A percentile compares a stretch with the other conserved stretches of the same genome.
Conservation (phyloP, 371 early-diverging fungal genomes). For the Dichotomocladium elegans region DNA sequence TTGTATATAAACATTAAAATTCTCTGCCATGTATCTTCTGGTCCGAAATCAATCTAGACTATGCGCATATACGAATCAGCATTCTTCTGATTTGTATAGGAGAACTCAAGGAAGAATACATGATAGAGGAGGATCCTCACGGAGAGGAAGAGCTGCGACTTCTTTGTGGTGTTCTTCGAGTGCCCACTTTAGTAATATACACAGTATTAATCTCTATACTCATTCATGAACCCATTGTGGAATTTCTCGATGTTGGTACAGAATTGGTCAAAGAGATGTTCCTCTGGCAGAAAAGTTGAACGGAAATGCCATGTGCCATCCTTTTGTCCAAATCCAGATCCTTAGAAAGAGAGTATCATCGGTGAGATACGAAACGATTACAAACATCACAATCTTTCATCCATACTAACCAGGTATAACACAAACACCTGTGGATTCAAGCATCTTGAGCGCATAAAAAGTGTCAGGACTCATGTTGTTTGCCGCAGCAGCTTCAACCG, state of each 20-base stretch:
- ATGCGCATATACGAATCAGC: too few species aligned
- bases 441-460: slow-evolving; percentile 83
- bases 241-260: slow-evolving; percentile 70
- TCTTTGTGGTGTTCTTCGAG: too few species aligned
- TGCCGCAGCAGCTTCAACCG: slow-evolving; percentile 65
- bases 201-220: background rate
- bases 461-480: slow-evolving; percentile 55
- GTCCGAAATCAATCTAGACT: too few species aligned
- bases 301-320: slow-evolving; percentile 94
- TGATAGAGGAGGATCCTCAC: too few species aligned
- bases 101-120: too few species aligned
- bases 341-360: slow-evolving; percentile 13
- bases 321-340: slow-evolving; percentile 88
- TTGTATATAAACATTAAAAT: too few species aligned
- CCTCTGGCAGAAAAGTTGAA: slow-evolving; percentile 93
- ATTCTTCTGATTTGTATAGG: too few species aligned
- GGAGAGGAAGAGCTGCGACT: too few species aligned
- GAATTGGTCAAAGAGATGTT: slow-evolving; percentile 88
- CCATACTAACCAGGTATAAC: slow-evolving; percentile 5
- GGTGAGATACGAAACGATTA: slow-evolving; percentile 7
- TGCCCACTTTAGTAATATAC: background rate
- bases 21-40: too few species aligned
- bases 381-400: slow-evolving; percentile 1
- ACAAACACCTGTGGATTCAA: slow-evolving; percentile 79
- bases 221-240: slow-evolving; percentile 70